These are phyloP conservation scores for Shiraia sp. DNA, from an alignment of 2,329 filamentous ascomycete species.

Conservation along the genomic window DNA sequence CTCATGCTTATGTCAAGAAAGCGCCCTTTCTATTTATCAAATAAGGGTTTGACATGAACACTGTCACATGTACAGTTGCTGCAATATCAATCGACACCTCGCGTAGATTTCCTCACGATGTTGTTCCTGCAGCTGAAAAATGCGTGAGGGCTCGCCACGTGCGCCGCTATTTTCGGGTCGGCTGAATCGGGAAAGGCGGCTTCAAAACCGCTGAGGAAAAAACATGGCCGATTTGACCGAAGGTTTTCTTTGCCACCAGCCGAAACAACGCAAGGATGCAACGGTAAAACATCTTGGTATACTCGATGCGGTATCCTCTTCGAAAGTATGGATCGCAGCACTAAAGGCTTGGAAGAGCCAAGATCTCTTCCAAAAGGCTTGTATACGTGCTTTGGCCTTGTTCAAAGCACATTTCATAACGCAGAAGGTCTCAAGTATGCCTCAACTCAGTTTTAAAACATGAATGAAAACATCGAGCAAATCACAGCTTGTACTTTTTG, in stretches of 20 bases:
- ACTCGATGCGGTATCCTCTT: slow-evolving; percentile 2
- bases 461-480: too few relatives aligned
- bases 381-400: too few relatives aligned
- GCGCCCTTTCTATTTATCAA: neutral
- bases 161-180: too few relatives aligned
- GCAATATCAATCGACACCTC: too few relatives aligned
- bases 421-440: too few relatives aligned
- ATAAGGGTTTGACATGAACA: too few relatives aligned
- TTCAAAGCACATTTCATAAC: neutral
- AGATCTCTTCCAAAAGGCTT: neutral
- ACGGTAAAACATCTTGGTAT: slow-evolving; percentile 6
- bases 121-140: too few relatives aligned
- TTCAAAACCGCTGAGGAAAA: neutral
- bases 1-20: neutral
- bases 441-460: too few relatives aligned
- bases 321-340: slow-evolving; percentile 2
- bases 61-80: too few relatives aligned
- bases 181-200: neutral
- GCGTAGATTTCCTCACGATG: too few relatives aligned
- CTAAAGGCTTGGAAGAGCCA: slow-evolving; percentile 8
- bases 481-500: too few relatives aligned
- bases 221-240: neutral
- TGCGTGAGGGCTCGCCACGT: too few relatives aligned
- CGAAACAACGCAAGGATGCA: neutral
- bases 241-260: slow-evolving; percentile 1